A percentile compares a stretch with the other conserved stretches of the same genome.
Conservation (phyloP, 2,329 filamentous ascomycete genomes). For the Leptoxyphium fumago region DNA sequence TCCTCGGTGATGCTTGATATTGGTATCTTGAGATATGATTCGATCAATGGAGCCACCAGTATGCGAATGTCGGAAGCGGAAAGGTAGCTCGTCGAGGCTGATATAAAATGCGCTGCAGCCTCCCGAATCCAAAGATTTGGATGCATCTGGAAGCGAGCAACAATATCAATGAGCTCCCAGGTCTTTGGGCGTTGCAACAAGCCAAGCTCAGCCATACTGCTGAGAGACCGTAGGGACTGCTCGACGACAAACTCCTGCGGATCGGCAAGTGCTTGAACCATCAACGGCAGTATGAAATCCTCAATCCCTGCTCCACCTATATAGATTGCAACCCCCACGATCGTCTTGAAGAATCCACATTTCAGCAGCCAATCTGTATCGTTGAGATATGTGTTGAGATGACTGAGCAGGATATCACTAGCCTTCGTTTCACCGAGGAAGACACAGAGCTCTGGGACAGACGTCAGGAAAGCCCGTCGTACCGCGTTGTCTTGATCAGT, state of each 20-base stretch:
- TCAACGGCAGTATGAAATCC: slow-evolving; percentile 87
- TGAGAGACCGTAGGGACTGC: slow-evolving; percentile 73
- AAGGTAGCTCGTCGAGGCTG: slow-evolving; percentile 59
- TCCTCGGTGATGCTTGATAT: slow-evolving; percentile 57
- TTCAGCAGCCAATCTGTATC: slow-evolving; percentile 94
- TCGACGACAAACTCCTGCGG: slow-evolving; percentile 90
- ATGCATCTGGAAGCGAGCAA: slow-evolving; percentile 77
- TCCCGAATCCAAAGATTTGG: slow-evolving; percentile 93
- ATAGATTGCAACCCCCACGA: slow-evolving; percentile 83
- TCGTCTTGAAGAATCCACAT: slow-evolving; percentile 89
- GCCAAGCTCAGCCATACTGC: slow-evolving; percentile 75
- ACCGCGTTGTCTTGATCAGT: slow-evolving; percentile 79
- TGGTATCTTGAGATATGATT: slow-evolving; percentile 64
- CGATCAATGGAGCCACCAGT: slow-evolving; percentile 65
- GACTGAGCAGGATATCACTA: slow-evolving; percentile 90
- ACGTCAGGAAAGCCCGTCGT: slow-evolving; percentile 77
- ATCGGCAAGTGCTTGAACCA: slow-evolving; percentile 88
- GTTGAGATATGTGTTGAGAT: slow-evolving; percentile 93
- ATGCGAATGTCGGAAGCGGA: slow-evolving; percentile 71
- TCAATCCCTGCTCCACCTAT: slow-evolving; percentile 80
- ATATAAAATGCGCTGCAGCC: slow-evolving; percentile 70
- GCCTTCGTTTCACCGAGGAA: slow-evolving; percentile 88
- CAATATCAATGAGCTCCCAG: slow-evolving; percentile 76
- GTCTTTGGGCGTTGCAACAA: slow-evolving; percentile 70
- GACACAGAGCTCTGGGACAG: slow-evolving; percentile 80